phyloP scores from a whole-genome alignment of 2,329 filamentous ascomycete species.

The Pezicula rhizophila region DNA sequence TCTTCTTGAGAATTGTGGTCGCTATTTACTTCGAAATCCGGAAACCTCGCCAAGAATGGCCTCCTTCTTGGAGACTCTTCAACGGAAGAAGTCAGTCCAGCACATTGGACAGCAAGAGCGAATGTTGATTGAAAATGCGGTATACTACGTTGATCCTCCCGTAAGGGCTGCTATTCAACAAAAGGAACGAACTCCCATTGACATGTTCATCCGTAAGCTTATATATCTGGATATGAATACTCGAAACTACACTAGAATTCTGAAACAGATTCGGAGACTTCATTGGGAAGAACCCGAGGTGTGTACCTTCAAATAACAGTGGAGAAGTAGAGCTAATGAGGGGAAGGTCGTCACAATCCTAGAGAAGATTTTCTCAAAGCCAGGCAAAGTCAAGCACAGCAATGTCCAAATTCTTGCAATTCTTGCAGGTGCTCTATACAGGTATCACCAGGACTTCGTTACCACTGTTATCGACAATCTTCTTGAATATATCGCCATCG shows the following conservation, averaged over 20 bases:
- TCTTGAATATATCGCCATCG: slow-evolving; percentile 79
- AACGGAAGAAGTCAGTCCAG: slow-evolving; percentile 92
- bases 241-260: slow-evolving; percentile 84
- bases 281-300: slow-evolving; percentile 95
- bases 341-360: slow-evolving; percentile 28
- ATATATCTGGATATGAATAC: slow-evolving; percentile 93
- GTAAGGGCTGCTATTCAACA: slow-evolving; percentile 91
- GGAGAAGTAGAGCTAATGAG: slow-evolving; percentile 2
- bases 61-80: slow-evolving; percentile 88
- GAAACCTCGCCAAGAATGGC: slow-evolving; percentile 91
- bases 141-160: slow-evolving; percentile 96
- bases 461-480: slow-evolving; percentile 89
- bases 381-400: slow-evolving; percentile 94
- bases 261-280: slow-evolving; percentile 89
- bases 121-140: slow-evolving; percentile 96
- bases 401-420: slow-evolving; percentile 93
- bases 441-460: slow-evolving; percentile 87
- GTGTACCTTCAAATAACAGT: slow-evolving; percentile 15
- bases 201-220: slow-evolving; percentile 87
- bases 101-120: slow-evolving; percentile 93
- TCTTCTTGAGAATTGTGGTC: slow-evolving; percentile 89
- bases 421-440: slow-evolving; percentile 78
- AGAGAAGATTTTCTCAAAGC: slow-evolving; percentile 91
- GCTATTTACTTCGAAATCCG: slow-evolving; percentile 85
- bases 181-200: slow-evolving; percentile 90